Base-by-base conservation (phyloP, 306 rosid species). In the Cicer arietinum region DNA sequence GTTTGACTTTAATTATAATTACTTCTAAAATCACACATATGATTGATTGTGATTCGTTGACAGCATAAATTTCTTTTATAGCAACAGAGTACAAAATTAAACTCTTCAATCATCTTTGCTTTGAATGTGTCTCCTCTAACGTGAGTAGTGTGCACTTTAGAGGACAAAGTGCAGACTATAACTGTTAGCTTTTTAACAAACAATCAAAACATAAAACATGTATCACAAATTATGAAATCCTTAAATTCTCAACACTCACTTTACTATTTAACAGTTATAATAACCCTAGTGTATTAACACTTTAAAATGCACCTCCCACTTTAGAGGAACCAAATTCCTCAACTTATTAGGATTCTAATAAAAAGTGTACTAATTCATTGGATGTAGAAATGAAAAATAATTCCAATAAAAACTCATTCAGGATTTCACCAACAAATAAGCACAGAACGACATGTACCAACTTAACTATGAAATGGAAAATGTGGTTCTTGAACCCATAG, bases 381-480 rank as follows among this genome's bases (percentile, higher is more conserved):
- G 17, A 51, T 58, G 41, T 70, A 43, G 41, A 6, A 61, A 18
- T 61, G 60, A 8, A 63, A 56, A 76, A 66, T 8, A 40, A 72
- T 66, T 70, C 53, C 44, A 77, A 76, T 14, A 41, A 48, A 57
- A 76, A 69, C 1, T 44, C 60, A 17, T 61, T 75, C 52, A 61
- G 51, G 11, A 74, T 74, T 67, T 80, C 45, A 67, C 3, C 67
- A 12, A 30, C 37, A 30, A 30, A 30, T 30, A 30, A 30, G 37
- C 37, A 30, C 37, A 30, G 37, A 30, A 30, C 37, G 1, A 3
- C 37, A 30, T 30, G 37, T 30, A 30, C 4, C 37, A 30, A 30
- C 37, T 30, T 30, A 30, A 30, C 37, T 30, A 30, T 30, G 37
- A 30, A 30, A 30, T 30, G 37, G 37, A 30, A 30, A 30, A 30